A percentile compares a stretch with the other conserved stretches of the same genome.
Conservation (phyloP, 192 early-diverging fungal genomes). For the Hyaloraphidium curvatum region DNA sequence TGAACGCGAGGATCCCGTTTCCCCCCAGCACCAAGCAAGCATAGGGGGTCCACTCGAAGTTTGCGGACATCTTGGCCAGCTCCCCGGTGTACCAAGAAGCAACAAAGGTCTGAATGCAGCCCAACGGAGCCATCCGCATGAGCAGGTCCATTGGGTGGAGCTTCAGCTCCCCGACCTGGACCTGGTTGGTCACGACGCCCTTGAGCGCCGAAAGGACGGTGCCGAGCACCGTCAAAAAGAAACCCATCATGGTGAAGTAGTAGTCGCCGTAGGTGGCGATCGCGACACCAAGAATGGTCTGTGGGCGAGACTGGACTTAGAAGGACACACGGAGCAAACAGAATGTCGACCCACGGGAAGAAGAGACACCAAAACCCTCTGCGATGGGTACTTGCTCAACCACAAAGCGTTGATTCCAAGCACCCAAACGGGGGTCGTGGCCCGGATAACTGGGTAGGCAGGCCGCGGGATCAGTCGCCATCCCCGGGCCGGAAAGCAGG, state of each 20-base stretch:
- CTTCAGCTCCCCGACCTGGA: constrained; percentile 58
- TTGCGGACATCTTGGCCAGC: constrained; percentile 7
- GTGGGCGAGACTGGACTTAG: too few species aligned
- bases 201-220: constrained; percentile 58
- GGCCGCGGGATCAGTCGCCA: too few species aligned
- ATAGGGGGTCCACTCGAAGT: not conserved
- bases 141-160: constrained; percentile 66
- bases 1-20: constrained; percentile 71
- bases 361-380: too few species aligned
- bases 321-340: too few species aligned
- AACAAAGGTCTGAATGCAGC: constrained; percentile 46
- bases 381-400: too few species aligned
- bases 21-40: constrained; percentile 33
- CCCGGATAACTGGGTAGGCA: too few species aligned
- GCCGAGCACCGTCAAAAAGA: constrained; percentile 60
- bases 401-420: too few species aligned
- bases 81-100: constrained; percentile 50
- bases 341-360: too few species aligned
- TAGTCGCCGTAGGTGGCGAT: constrained; percentile 73
- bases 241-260: constrained; percentile 14
- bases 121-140: constrained; percentile 55
- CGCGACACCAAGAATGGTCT: constrained; percentile 46
- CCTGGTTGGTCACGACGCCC: constrained; percentile 62
- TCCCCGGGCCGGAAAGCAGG: too few species aligned
- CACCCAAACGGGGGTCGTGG: too few species aligned